A percentile compares a stretch with the other conserved stretches of the same genome.
These are phyloP conservation scores for Phytopythium cucurbitacearum DNA, from an alignment of 352 stramenopile genomes.

Conservation along the genomic window DNA sequence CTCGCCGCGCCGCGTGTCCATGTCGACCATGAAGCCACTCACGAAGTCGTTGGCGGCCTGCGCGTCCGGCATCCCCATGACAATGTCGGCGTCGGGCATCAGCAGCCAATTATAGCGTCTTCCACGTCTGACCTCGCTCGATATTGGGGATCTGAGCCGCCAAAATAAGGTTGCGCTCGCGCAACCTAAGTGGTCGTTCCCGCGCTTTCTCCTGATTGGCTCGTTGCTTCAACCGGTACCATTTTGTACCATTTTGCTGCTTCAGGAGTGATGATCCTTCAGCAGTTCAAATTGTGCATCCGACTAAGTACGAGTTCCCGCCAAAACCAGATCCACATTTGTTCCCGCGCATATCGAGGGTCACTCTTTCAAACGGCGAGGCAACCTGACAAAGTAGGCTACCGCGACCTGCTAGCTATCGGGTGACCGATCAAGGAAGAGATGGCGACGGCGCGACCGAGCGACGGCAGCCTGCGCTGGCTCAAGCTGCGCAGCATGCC, in stretches of 20 bases:
- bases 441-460: background rate
- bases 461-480: slow-evolving; percentile 23
- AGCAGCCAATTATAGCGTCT: background rate
- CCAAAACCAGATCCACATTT: slow-evolving; percentile 9
- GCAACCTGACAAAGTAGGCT: no score
- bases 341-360: no score
- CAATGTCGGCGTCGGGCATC: no score
- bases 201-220: slow-evolving; percentile 10
- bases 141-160: no score
- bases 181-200: background rate
- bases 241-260: background rate
- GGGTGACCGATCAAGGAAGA: background rate
- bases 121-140: background rate
- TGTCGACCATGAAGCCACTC: slow-evolving; percentile 1
- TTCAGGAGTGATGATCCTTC: slow-evolving; percentile 8
- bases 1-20: background rate
- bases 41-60: background rate
- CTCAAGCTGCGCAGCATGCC: slow-evolving; percentile 46
- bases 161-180: background rate
- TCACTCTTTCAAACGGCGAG: no score
- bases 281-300: no score
- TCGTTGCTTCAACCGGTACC: background rate
- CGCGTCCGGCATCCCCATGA: background rate
- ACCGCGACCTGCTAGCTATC: slow-evolving; percentile 1
- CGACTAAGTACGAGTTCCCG: slow-evolving; percentile 16